Conservation (phyloP, 1,139 yeast genomes). For the Geotrichum candidum region DNA sequence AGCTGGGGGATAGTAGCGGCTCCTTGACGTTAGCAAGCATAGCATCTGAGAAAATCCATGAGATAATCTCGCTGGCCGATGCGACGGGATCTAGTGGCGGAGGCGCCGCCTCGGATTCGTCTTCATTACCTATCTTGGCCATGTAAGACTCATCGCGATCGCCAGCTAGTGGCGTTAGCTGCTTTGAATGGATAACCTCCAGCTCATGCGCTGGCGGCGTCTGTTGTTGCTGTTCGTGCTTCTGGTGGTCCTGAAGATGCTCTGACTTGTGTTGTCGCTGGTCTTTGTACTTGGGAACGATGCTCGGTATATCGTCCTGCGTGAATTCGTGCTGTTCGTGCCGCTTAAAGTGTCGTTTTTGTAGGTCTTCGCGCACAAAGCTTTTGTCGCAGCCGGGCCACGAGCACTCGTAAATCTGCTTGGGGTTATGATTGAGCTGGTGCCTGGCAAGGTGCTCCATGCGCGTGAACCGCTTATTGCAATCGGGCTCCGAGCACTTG, state of each 20-base stretch:
- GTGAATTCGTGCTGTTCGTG: slow-evolving; percentile 5
- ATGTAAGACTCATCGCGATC: background rate
- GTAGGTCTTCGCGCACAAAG: slow-evolving; percentile 17
- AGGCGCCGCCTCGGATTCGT: background rate
- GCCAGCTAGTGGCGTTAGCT: background rate
- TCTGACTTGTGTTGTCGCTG: background rate
- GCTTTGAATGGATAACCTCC: background rate
- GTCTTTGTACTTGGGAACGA: background rate
- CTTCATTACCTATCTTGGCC: background rate
- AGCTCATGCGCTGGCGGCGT: background rate
- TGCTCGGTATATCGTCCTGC: background rate
- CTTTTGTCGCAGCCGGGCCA: slow-evolving; percentile 16
- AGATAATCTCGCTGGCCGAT: slow-evolving; percentile 25
- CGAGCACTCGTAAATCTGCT: slow-evolving; percentile 11
- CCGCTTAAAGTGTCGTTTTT: slow-evolving; percentile 15
- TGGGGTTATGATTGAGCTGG: slow-evolving; percentile 17
- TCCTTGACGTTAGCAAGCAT: slow-evolving; percentile 31
- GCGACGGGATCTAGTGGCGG: slow-evolving; percentile 1
- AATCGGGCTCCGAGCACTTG: slow-evolving; percentile 47
- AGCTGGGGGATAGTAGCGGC: slow-evolving; percentile 29
- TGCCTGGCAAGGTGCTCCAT: slow-evolving; percentile 36
- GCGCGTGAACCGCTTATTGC: slow-evolving; percentile 59
- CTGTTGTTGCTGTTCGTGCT: background rate
- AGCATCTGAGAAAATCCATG: slow-evolving; percentile 37
- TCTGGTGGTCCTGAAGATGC: background rate